Conservation (phyloP, 805 yeast species). For the Blastobotrys chiropterorum region DNA sequence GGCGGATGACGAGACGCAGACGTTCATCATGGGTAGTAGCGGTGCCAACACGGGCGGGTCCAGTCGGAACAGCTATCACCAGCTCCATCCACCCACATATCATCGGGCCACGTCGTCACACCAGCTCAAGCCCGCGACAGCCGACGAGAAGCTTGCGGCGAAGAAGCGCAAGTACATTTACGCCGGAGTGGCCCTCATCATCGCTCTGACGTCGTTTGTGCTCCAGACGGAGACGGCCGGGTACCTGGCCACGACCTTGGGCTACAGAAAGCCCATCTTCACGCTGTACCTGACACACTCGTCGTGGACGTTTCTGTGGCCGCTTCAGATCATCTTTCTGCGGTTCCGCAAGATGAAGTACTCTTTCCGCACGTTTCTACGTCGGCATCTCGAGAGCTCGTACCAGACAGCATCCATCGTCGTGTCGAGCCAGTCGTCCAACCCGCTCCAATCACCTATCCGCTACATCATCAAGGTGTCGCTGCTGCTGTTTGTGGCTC, state of each 20-base stretch:
- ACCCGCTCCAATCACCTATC: constrained; percentile 34
- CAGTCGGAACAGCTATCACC: not conserved
- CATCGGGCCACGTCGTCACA: constrained; percentile 1
- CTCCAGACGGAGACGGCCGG: constrained; percentile 76
- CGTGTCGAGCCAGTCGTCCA: constrained; percentile 7
- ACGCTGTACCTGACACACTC: constrained; percentile 63
- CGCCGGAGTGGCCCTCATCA: constrained; percentile 41
- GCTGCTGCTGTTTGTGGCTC: constrained; percentile 44
- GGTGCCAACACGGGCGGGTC: not conserved
- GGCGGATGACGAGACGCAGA: not conserved
- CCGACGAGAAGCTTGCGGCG: constrained; percentile 5
- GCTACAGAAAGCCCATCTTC: constrained; percentile 64
- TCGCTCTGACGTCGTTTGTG: constrained; percentile 58
- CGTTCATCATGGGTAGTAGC: not conserved
- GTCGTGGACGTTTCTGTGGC: constrained; percentile 70
- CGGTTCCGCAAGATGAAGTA: constrained; percentile 41
- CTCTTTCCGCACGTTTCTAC: constrained; percentile 17
- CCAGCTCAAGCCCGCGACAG: constrained; percentile 1
- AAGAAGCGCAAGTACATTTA: constrained; percentile 5
- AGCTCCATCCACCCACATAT: not conserved
- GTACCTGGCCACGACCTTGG: constrained; percentile 49
- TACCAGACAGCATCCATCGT: constrained; percentile 23
- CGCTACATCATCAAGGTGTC: constrained; percentile 41
- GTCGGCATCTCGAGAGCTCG: constrained; percentile 16
- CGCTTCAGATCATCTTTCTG: constrained; percentile 50